Base-by-base conservation (phyloP, 2,329 filamentous ascomycete genomes). In the Pseudodiploospora longispora region DNA sequence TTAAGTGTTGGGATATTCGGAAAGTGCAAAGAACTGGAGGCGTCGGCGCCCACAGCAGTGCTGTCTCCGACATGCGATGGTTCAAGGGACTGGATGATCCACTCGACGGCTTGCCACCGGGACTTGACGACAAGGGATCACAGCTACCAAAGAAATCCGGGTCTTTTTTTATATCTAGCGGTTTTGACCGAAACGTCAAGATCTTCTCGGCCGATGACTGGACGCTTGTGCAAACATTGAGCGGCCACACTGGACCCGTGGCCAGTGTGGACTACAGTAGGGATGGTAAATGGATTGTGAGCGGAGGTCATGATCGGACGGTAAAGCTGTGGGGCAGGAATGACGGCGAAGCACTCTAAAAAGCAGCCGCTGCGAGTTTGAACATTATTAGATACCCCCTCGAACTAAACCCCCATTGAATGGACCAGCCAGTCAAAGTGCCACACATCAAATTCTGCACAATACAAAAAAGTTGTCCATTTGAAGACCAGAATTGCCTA, bases 121-220 rank as follows among this genome's bases (percentile, higher is more conserved):
- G 76, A 2, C 60, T 75, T 4, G 79, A 83, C 47, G 80, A 82
- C 10, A 81, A 83, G 53, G 83, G 82, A n/a, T 75, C 67, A 27
- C 75, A 70, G 48, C 60, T 78, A 38, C 90, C 90, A 8, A 91
- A 88, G 68, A 94, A 89, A 59, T 83, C 87, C 0, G 87, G 90
- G 38, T 95, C 90, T 0, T 96, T 96, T 65, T 85, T 98, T 53
- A 83, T 96, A 3, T 89, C 83, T 3, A 82, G 83, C 54, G 93
- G 93, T 0, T 97, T 97, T 59, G 93, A 98, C 68, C 88, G 86
- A 62, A 91, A 89, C 55, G 85, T 98, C 65, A 95, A 96, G 61
- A 77, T 98, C 53, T 97, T 94, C 66, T 95, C 89, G 6, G 89
- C 89, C 2, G 93, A 98, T 61, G 91, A 98, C 66, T 98, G 93